A percentile compares a stretch with the other conserved stretches of the same genome.
Conservation (phyloP, 176 grass and related monocot species). For the Triticum turgidum region DNA sequence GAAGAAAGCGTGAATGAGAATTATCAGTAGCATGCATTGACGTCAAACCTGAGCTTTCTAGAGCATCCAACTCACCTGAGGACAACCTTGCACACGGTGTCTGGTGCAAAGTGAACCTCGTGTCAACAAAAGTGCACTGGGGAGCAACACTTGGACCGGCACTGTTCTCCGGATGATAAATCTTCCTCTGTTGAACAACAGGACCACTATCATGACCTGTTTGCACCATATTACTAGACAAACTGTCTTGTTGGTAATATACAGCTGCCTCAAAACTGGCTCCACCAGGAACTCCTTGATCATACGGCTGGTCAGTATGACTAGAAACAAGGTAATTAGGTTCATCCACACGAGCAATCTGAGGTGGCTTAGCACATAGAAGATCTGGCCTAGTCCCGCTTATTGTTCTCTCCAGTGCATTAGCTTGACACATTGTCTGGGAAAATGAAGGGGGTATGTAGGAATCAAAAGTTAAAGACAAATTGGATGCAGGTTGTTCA, state of each 20-base stretch:
- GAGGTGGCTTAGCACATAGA: conserved; percentile 29
- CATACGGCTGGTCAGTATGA: conserved; percentile 24
- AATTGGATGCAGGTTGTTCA: conserved; percentile 36
- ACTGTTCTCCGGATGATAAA: conserved; percentile 27
- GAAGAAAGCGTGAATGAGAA: conserved; percentile 37
- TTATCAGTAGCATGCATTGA: conserved; percentile 27
- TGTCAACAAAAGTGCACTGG: conserved; percentile 12
- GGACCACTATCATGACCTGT: conserved; percentile 24
- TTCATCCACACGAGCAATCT: conserved; percentile 30
- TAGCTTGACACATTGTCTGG: conserved; percentile 40
- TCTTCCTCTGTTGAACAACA: conserved; percentile 30
- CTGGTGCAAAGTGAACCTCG: neutral
- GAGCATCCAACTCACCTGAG: conserved; percentile 52
- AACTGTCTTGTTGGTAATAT: conserved; percentile 30
- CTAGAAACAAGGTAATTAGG: conserved; percentile 25
- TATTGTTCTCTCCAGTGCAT: conserved; percentile 39
- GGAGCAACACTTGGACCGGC: conserved; percentile 27
- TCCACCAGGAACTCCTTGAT: conserved; percentile 9
- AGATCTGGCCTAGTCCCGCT: conserved; percentile 21
- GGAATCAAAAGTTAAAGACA: conserved; percentile 39
- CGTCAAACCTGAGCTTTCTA: conserved; percentile 50
- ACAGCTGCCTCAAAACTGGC: conserved; percentile 25
- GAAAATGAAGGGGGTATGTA: conserved; percentile 44
- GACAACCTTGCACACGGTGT: conserved; percentile 31
- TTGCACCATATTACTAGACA: conserved; percentile 25